Percentiles rank a stretch among this genome's conserved stretches.
Evolutionary conservation across 306 rosid species (phyloP).

Genomic region (Prunus mongolica): DNA sequence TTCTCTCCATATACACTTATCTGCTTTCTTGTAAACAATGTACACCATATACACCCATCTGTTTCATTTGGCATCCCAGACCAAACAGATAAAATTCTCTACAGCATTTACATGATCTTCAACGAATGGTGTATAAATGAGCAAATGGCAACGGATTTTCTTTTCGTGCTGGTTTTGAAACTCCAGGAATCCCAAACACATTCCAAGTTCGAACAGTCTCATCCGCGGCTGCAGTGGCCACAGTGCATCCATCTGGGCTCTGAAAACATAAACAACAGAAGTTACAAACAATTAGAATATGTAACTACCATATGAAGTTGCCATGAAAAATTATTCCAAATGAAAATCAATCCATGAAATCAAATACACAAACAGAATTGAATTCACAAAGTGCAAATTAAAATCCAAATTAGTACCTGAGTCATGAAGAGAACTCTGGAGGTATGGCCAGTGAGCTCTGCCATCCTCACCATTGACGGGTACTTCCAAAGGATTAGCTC

Average conservation of each 20-base stretch:
- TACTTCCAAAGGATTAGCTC: slow-evolving; percentile 75
- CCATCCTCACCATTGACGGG: slow-evolving; percentile 73
- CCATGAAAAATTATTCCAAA: neutral
- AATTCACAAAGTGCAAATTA: neutral
- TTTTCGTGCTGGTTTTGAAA: slow-evolving; percentile 29
- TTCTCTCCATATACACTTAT: too few species aligned
- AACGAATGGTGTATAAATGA: slow-evolving; percentile 14
- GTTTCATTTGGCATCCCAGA: too few species aligned
- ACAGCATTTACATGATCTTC: neutral
- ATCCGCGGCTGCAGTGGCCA: slow-evolving; percentile 48
- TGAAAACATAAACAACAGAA: slow-evolving; percentile 4
- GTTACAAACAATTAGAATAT: neutral
- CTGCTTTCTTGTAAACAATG: too few species aligned
- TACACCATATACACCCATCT: too few species aligned
- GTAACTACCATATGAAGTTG: neutral
- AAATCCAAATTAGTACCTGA: slow-evolving; percentile 16
- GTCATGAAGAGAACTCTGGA: slow-evolving; percentile 68
- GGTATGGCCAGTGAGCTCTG: slow-evolving; percentile 62
- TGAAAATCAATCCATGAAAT: too few species aligned
- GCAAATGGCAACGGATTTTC: slow-evolving; percentile 33
- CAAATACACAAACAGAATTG: neutral
- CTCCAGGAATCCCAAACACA: slow-evolving; percentile 44
- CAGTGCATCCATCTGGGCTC: slow-evolving; percentile 56
- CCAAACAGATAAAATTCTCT: too few species aligned
- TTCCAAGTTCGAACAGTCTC: slow-evolving; percentile 46